Conservation (phyloP, 225 moss, liverwort and hornwort species). For the Physcomitrium patens region DNA sequence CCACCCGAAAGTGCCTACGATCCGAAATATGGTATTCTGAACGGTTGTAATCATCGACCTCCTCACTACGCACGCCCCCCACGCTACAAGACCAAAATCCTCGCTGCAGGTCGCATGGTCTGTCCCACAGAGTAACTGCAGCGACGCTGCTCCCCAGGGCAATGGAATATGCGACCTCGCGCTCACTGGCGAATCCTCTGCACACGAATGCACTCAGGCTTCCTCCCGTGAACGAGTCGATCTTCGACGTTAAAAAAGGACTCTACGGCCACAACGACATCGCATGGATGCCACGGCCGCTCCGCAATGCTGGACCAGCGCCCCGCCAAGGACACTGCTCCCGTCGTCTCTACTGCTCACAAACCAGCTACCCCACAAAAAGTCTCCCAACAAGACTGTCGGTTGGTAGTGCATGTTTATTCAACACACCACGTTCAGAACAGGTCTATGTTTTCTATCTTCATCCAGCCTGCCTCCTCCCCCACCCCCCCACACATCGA, state of each 20-base stretch:
- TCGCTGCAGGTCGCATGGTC: slow-evolving; percentile 19
- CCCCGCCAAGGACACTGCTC: too few relatives aligned
- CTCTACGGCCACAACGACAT: too few relatives aligned
- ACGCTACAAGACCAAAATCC: too few relatives aligned
- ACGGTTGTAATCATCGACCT: neutral
- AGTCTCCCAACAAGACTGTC: neutral
- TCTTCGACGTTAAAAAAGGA: too few relatives aligned
- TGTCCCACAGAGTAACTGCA: slow-evolving; percentile 53
- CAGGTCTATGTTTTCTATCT: slow-evolving; percentile 7
- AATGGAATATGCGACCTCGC: slow-evolving; percentile 62
- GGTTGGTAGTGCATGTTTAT: slow-evolving; percentile 29
- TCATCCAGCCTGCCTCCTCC: neutral
- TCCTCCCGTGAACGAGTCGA: too few relatives aligned
- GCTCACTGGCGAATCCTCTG: neutral
- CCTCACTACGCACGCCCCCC: neutral
- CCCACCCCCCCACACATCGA: neutral
- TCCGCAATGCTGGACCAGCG: too few relatives aligned
- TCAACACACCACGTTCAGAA: slow-evolving; percentile 24
- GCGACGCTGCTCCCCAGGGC: slow-evolving; percentile 71
- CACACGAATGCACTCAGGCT: neutral
- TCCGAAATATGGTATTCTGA: slow-evolving; percentile 10
- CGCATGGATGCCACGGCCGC: too few relatives aligned
- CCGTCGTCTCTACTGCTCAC: neutral
- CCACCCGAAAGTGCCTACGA: slow-evolving; percentile 10
- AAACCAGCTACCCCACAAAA: neutral